A percentile compares a stretch with the other conserved stretches of the same genome.
phyloP scores from a whole-genome alignment of 768 basidiomycete species.

The Lactifluus piperatus region DNA sequence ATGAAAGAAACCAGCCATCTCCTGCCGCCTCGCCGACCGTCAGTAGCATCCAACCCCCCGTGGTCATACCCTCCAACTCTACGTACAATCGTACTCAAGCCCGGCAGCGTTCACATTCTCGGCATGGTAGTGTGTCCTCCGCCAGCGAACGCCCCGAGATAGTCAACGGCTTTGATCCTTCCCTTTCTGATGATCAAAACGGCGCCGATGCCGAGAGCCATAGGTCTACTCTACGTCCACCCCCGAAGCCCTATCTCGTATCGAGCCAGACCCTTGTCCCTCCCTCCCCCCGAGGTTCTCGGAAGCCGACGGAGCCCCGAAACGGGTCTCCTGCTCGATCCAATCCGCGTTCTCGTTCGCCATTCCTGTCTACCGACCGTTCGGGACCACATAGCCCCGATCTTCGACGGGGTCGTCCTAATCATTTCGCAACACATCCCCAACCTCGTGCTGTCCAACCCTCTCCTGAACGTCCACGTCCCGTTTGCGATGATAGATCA shows the following conservation, averaged over 20 bases:
- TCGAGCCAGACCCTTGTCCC: slow-evolving; percentile 26
- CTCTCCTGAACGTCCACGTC: slow-evolving; percentile 22
- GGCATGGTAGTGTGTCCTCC: slow-evolving; percentile 66
- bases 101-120: slow-evolving; percentile 29
- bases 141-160: slow-evolving; percentile 51
- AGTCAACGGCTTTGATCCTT: slow-evolving; percentile 60
- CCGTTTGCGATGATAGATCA: slow-evolving; percentile 13
- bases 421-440: background rate
- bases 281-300: slow-evolving; percentile 11
- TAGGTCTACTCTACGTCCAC: slow-evolving; percentile 35
- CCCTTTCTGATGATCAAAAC: slow-evolving; percentile 49
- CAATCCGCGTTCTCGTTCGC: slow-evolving; percentile 13
- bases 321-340: slow-evolving; percentile 18
- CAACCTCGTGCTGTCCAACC: slow-evolving; percentile 17
- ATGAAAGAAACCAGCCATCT: slow-evolving; percentile 36
- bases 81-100: slow-evolving; percentile 40
- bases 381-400: slow-evolving; percentile 11
- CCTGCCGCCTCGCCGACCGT: slow-evolving; percentile 31
- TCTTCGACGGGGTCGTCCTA: slow-evolving; percentile 13
- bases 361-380: slow-evolving; percentile 20
- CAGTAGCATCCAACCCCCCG: slow-evolving; percentile 46
- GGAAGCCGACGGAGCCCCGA: slow-evolving; percentile 12
- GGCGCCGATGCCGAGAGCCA: slow-evolving; percentile 43
- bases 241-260: slow-evolving; percentile 30
- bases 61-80: slow-evolving; percentile 35